A percentile compares a stretch with the other conserved stretches of the same genome.
Evolutionary conservation across 306 rosid genomes (phyloP).

Genomic region (Vigna radiata): DNA sequence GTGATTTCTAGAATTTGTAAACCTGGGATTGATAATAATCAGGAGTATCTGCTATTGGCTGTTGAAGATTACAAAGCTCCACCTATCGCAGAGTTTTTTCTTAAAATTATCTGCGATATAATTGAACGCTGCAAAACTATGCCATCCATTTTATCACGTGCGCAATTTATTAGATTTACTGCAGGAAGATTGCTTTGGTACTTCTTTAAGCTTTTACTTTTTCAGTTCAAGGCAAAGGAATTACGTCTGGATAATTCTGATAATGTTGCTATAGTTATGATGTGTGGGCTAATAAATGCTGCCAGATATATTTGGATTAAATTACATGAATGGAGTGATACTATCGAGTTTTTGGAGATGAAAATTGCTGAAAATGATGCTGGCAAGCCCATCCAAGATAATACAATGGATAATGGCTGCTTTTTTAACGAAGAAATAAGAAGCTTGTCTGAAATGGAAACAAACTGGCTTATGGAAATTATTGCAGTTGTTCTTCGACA

Average conservation of each 20-base stretch:
- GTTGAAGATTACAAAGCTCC: slow-evolving; percentile 71
- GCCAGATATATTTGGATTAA: slow-evolving; percentile 65
- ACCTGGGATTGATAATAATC: slow-evolving; percentile 42
- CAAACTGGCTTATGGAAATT: slow-evolving; percentile 76
- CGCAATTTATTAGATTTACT: slow-evolving; percentile 65
- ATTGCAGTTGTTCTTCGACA: slow-evolving; percentile 66
- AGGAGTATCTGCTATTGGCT: slow-evolving; percentile 50
- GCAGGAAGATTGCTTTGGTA: slow-evolving; percentile 74
- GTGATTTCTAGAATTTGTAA: slow-evolving; percentile 41
- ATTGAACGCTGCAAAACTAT: slow-evolving; percentile 65
- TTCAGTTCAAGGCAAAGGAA: slow-evolving; percentile 60
- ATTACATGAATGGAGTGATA: slow-evolving; percentile 75
- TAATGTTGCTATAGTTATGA: slow-evolving; percentile 50
- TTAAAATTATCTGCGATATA: slow-evolving; percentile 72
- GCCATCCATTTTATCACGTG: slow-evolving; percentile 57
- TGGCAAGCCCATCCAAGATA: slow-evolving; percentile 43
- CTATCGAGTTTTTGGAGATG: slow-evolving; percentile 72
- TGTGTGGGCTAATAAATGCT: slow-evolving; percentile 65
- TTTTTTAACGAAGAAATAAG: slow-evolving; percentile 69
- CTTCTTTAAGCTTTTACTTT: slow-evolving; percentile 65
- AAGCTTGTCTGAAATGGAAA: slow-evolving; percentile 71
- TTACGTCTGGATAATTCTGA: slow-evolving; percentile 48
- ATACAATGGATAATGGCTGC: slow-evolving; percentile 36
- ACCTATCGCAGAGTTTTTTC: slow-evolving; percentile 58
- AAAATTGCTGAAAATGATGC: slow-evolving; percentile 65